Evolutionary conservation across 306 rosid species (phyloP), one percentile per base, ranked within the genome.

Genomic region (Quercus glauca): DNA sequence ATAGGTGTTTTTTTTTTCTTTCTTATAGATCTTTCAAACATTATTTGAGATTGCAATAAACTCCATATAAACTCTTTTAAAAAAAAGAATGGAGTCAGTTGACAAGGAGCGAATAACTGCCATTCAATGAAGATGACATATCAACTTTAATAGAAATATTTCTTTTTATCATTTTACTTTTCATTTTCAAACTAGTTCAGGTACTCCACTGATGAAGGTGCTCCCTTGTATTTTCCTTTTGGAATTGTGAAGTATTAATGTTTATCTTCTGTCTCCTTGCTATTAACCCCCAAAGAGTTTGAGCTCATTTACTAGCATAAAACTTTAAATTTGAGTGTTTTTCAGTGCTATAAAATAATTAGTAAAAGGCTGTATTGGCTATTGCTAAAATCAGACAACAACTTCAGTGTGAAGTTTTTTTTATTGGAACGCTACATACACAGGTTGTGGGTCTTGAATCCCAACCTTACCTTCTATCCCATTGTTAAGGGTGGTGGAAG

Each of bases 1-100:
- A 58, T 78, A 37, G 58, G 41, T 55, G 57, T n/a, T 49, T 82
- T 61, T 31, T 29, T 76, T 18, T 18, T 63, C 28, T 75, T 64
- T 64, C n/a, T 73, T 75, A 55, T 55, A 23, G 64, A 72, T 79
- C 58, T 12, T 67, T 73, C 72, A 70, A 65, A 61, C 43, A 63
- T 69, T 70, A 86, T 65, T 71, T 25, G 59, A 49, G 25, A 20
- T n/a, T 67, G 65, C 13, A 35, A 29, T 17, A 14, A 29, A 64
- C 45, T 15, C 23, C 21, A 2, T 64, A 29, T 64, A 21, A 2
- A 68, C 23, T 68, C 25, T 55, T 63, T 31, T 18, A 21, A 20
- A 49, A 49, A 20, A 68, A 18, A 76, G 70, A 64, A 15, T 7
- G 20, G 70, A 64, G 45, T n/a, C 33, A 64, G 31, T 11, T 4